Evolutionary conservation across 495 filamentous ascomycete genomes (phyloP), one percentile per base, ranked within the genome.

Genomic region (Jackrogersella multiformis): DNA sequence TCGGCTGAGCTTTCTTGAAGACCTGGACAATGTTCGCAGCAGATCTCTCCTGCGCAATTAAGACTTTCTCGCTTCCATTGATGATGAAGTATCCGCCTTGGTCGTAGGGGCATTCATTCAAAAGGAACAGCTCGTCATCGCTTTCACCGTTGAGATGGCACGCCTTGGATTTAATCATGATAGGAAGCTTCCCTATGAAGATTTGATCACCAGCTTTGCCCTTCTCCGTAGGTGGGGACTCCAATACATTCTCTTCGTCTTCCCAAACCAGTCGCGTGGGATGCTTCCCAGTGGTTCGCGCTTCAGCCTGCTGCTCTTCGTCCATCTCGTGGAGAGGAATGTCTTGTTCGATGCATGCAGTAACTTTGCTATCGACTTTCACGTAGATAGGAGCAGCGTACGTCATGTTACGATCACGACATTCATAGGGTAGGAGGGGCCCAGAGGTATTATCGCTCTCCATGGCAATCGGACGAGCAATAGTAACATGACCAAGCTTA

Each of bases 51-150:
- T 99, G 95, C 1, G 96, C 96, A 63, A 99, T 98, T 62, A 99
- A 77, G 18, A 99, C 95, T 84, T 99, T 99, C 76, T 99, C 95
- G 75, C 92, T 95, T n/a, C 95, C 95, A 79, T 98, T 99, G 80
- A 99, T 98, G 63, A 99, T 90, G 76, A 99, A 99, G 69, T 99
- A 99, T 58, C 95, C 95, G 48, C 95, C 95, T 67, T 95, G 94
- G 73, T 99, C 95, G 76, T 96, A 98, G 0, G 96, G 95, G 58
- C 95, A 99, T 78, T 99, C 95, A 73, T 94, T 94, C 77, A 92
- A 88, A 9, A 88, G 81, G 72, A 94, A 97, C 1, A 98, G 83
- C 15, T 89, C 87, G 53, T 92, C 86, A 61, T 97, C 94, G 51
- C 84, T 84, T 69, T 94, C 83, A 59, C 90, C 88, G 70, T 89